These are phyloP conservation scores for Echria macrotheca DNA, from an alignment of 495 filamentous ascomycete species.

Conservation along the genomic window DNA sequence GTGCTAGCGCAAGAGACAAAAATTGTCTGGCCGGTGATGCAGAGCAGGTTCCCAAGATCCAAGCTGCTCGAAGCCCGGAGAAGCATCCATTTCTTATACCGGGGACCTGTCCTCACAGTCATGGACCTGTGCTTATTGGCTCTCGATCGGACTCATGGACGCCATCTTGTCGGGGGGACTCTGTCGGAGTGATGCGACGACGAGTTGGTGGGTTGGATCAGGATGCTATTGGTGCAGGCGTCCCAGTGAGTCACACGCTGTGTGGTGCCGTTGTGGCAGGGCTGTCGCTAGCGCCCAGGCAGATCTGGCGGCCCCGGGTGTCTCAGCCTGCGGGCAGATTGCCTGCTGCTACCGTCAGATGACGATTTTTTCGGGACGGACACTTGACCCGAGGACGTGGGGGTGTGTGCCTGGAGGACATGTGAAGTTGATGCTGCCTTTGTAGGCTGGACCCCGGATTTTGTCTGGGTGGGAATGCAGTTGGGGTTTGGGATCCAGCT, in stretches of 20 bases:
- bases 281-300: constrained; percentile 1
- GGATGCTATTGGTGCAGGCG: not conserved
- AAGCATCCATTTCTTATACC: constrained; percentile 5
- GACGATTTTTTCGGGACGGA: too few relatives aligned
- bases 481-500: too few relatives aligned
- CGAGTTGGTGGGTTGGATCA: constrained; percentile 1
- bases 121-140: constrained; percentile 1
- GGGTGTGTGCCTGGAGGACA: too few relatives aligned
- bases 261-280: constrained; percentile 5
- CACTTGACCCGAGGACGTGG: too few relatives aligned
- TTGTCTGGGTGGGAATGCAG: too few relatives aligned
- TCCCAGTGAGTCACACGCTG: constrained; percentile 3
- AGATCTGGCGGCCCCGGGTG: not conserved
- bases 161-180: not conserved
- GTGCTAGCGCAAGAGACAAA: not conserved
- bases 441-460: too few relatives aligned
- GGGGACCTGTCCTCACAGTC: not conserved
- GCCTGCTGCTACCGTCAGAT: too few relatives aligned
- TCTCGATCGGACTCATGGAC: not conserved
- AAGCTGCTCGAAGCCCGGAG: not conserved
- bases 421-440: too few relatives aligned
- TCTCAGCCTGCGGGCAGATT: not conserved
- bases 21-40: constrained; percentile 12
- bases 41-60: not conserved
- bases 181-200: not conserved